Evolutionary conservation across 2,329 filamentous ascomycete genomes (phyloP), one percentile per base, ranked within the genome.

Genomic region (Orbilia blumenaviensis): DNA sequence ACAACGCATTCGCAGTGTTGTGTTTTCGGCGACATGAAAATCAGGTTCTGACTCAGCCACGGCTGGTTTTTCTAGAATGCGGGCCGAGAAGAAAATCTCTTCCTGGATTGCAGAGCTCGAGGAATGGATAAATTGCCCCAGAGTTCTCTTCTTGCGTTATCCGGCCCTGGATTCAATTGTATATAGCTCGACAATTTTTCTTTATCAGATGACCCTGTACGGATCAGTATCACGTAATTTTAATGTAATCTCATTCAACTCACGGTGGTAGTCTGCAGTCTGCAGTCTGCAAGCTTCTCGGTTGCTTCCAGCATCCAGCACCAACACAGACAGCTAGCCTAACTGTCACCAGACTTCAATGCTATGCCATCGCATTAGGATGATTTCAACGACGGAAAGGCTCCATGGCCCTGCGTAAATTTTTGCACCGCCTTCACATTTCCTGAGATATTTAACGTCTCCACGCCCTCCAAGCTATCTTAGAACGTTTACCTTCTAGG

Each of bases 1-100:
- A 60, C 67, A 72, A 72, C 67, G 38, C 67, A 48, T 18, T 44
- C 38, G 23, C 32, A 21, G 46, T 48, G 66, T 71, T 71, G 58
- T 29, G 58, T 56, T 64, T 64, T 71, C 34, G 46, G 23, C 46
- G 34, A 66, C 32, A n/a, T 23, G 27, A 38, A 42, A 69, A 41
- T 16, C 52, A 44, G 36, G 34, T 27, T 58, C 34, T 23, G 34
- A 46, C 66, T 60, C 54, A 69, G 66, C 66, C 66, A 52, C 66
- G 23, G 56, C 56, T 16, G 42, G 66, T 48, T 52, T n/a, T 69
- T 68, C 64, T 60, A 34, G 64, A 69, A 62, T 27, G 29, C 41
- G 21, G 60, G 32, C 18, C n/a, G 23, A 44, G 50, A 27, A 21
- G 41, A 38, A 42, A 67, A 34, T 29, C 16, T 58, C 21, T 66